phyloP scores from a whole-genome alignment of 352 stramenopile genomes.

The Phytophthora tentaculata region DNA sequence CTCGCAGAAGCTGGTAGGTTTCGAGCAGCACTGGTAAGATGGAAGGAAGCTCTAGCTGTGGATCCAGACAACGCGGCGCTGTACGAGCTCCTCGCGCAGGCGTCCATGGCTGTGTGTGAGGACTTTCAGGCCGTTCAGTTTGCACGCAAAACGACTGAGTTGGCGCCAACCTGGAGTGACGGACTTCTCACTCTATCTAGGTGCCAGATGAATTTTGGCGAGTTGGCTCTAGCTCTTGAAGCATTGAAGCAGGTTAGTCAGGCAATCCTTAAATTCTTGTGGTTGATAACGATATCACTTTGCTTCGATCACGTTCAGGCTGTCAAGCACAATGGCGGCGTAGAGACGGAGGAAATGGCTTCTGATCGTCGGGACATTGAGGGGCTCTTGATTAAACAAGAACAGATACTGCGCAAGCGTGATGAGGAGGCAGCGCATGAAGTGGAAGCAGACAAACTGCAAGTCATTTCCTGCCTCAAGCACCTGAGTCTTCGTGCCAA shows the following conservation, averaged over 20 bases:
- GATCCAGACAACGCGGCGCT: slow-evolving; percentile 55
- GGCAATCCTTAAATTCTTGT: no score
- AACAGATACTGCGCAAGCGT: slow-evolving; percentile 43
- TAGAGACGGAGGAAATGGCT: slow-evolving; percentile 50
- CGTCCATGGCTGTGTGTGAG: slow-evolving; percentile 67
- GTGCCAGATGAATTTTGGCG: slow-evolving; percentile 82
- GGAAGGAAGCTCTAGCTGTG: slow-evolving; percentile 60
- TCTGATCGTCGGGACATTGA: slow-evolving; percentile 60
- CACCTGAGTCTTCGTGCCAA: slow-evolving; percentile 65
- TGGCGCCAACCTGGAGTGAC: slow-evolving; percentile 68
- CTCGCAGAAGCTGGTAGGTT: slow-evolving; percentile 75
- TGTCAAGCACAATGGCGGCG: slow-evolving; percentile 43
- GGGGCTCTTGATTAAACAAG: slow-evolving; percentile 43
- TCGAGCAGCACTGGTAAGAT: slow-evolving; percentile 67
- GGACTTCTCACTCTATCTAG: slow-evolving; percentile 72
- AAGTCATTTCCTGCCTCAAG: slow-evolving; percentile 78
- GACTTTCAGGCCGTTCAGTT: slow-evolving; percentile 84
- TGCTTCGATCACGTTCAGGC: slow-evolving; percentile 41
- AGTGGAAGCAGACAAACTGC: slow-evolving; percentile 51
- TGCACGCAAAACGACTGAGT: slow-evolving; percentile 57
- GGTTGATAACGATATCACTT: slow-evolving; percentile 1
- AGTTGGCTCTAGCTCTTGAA: slow-evolving; percentile 63
- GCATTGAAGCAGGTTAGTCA: slow-evolving; percentile 55
- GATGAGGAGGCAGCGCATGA: slow-evolving; percentile 48
- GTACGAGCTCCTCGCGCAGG: slow-evolving; percentile 78